Conservation (phyloP, 2,329 filamentous ascomycete genomes). For the Paramyrothecium roridum region DNA sequence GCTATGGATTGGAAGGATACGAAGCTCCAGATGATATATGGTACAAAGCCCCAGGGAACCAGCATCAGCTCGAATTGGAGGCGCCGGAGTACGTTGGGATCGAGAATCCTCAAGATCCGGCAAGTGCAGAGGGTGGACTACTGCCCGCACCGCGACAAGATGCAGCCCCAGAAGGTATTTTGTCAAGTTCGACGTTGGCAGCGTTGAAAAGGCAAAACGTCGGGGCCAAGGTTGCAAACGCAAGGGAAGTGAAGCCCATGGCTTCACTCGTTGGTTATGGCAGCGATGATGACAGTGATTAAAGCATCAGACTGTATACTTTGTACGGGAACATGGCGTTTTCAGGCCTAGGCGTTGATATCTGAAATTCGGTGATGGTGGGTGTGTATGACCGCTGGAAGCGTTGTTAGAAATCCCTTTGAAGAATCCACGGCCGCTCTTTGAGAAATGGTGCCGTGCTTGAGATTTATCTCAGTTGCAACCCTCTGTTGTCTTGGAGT, state of each 20-base stretch:
- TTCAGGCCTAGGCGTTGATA: too few relatives aligned
- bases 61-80: background rate
- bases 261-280: conserved; percentile 1
- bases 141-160: background rate
- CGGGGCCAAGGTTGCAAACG: conserved; percentile 26
- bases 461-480: too few relatives aligned
- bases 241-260: conserved; percentile 37
- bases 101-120: background rate
- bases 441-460: too few relatives aligned
- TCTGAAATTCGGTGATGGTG: too few relatives aligned
- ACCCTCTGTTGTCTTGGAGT: too few relatives aligned
- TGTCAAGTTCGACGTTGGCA: background rate
- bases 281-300: conserved; percentile 2
- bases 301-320: background rate
- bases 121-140: background rate
- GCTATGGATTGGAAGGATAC: conserved; percentile 85
- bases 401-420: too few relatives aligned
- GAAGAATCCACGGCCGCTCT: too few relatives aligned
- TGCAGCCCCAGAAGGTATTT: background rate
- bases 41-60: background rate
- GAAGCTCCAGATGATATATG: conserved; percentile 84
- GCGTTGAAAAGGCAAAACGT: background rate
- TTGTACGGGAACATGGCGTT: too few relatives aligned
- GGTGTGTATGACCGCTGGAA: too few relatives aligned
- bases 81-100: background rate